phyloP scores from a whole-genome alignment of 177 flowering plant species.

The Tripterygium wilfordii region DNA sequence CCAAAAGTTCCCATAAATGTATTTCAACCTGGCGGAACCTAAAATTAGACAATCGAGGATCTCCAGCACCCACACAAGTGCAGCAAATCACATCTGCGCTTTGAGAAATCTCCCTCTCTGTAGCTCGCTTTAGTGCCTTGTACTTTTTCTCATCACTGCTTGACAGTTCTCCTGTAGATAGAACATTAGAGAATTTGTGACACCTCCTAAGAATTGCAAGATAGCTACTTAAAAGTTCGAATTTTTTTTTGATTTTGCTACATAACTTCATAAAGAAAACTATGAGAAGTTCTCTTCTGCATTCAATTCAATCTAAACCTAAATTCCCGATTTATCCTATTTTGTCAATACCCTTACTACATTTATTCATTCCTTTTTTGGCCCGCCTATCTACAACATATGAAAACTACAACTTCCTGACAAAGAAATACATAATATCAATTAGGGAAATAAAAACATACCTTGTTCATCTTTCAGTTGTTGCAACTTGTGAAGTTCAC shows the following conservation, averaged over 20 bases:
- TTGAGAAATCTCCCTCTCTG: constrained; percentile 98
- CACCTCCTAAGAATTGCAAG: background rate
- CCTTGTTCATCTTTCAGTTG: constrained; percentile 99
- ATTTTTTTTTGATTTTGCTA: background rate
- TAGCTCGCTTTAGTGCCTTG: constrained; percentile 91
- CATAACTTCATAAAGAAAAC: background rate
- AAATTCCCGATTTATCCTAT: too few relatives aligned
- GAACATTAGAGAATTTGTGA: background rate
- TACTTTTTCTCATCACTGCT: constrained; percentile 99
- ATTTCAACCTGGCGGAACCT: constrained; percentile 88
- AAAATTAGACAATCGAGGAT: constrained; percentile 93
- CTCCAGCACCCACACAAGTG: constrained; percentile 99
- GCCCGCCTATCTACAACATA: too few relatives aligned
- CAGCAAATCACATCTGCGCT: constrained; percentile 99
- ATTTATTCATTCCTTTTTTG: too few relatives aligned
- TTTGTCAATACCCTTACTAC: too few relatives aligned
- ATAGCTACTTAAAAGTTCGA: too few relatives aligned
- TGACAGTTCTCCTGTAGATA: constrained; percentile 79
- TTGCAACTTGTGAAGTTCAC: constrained; percentile 98
- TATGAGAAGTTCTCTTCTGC: too few relatives aligned
- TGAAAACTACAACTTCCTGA: too few relatives aligned
- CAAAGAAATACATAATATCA: too few relatives aligned
- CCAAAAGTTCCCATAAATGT: too few relatives aligned
- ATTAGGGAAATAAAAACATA: constrained; percentile 13
- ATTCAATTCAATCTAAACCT: too few relatives aligned